These are phyloP conservation scores for Malus fusca DNA, from an alignment of 306 rosid species.

Conservation along the genomic window DNA sequence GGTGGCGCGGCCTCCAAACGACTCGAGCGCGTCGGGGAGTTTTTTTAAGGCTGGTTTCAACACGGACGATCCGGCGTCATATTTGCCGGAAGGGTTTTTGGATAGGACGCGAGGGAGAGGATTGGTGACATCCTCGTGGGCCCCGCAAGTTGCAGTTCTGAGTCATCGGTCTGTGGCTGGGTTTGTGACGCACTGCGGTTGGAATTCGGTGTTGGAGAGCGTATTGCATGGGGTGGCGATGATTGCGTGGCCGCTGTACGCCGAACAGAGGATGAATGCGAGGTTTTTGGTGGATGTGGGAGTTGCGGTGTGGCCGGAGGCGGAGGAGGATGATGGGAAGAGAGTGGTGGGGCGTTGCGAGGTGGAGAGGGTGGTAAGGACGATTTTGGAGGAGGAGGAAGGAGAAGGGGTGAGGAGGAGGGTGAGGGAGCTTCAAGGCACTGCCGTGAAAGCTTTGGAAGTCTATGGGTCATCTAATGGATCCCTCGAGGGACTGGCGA, in stretches of 20 bases:
- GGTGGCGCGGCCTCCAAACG: conserved; percentile 44
- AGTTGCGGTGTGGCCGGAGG: neutral
- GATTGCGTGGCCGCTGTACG: conserved; percentile 23
- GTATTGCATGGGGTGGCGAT: conserved; percentile 1
- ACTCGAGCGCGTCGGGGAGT: conserved; percentile 2
- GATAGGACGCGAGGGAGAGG: conserved; percentile 6
- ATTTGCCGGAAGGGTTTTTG: conserved; percentile 18
- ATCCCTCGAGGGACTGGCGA: neutral
- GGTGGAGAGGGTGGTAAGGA: conserved; percentile 11
- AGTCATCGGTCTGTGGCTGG: conserved; percentile 13
- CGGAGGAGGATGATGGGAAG: neutral
- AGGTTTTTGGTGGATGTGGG: conserved; percentile 6
- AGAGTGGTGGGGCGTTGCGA: neutral
- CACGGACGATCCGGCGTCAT: neutral
- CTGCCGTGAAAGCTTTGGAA: neutral
- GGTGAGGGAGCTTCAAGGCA: neutral
- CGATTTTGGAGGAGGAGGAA: neutral
- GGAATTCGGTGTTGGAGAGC: conserved; percentile 20
- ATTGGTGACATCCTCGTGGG: conserved; percentile 10
- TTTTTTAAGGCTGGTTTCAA: neutral
- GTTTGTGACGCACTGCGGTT: conserved; percentile 25
- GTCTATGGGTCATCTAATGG: neutral
- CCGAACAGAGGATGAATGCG: conserved; percentile 23
- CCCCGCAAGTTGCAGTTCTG: conserved; percentile 9
- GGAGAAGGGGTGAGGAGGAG: neutral